Evolutionary conservation across 192 early-diverging fungal species (phyloP), one percentile per base, ranked within the genome.

Genomic region (Coemansia sp.): DNA sequence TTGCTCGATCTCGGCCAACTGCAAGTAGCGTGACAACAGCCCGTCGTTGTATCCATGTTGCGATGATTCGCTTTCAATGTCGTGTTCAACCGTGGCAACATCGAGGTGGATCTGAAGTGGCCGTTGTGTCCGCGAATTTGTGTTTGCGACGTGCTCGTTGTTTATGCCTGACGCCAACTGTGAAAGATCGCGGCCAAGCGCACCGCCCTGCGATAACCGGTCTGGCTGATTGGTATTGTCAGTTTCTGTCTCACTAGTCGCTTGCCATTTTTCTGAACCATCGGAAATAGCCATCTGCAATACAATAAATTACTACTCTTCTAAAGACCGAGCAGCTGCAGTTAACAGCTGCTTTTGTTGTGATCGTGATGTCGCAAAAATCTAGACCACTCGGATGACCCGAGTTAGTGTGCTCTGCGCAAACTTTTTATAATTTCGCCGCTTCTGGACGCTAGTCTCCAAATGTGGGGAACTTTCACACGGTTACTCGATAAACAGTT

Each of bases 91-190:
- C 2, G 61, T 61, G 5, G 53, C 64, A 10, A 67, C 50, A 14
- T 68, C 66, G n/a, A 70, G 56, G 32, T 57, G 56, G 17, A 70
- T 64, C 25, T 70, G 64, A 21, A 63, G 64, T 11, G 59, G 63
- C 60, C 50, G 43, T 39, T 43, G 70, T 17, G 11, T 3, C 5
- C 38, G 57, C 29, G 22, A 2, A 4, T 8, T 4, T 53, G 5
- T 27, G 17, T 24, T 14, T 22, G 25, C 12, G 6, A 1, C 29
- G 9, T 55, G 53, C 3, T 29, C 53, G 24, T 25, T 19, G 25
- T 22, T 25, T 10, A 54, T 55, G 14, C 9, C 53, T 15, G 53
- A 24, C 14, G 53, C 29, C 25, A 55, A 27, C n/a, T 17, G 53
- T 27, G 53, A 27, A 5, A 27, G 53, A 55, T 55, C 53, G 27